Base-by-base conservation (phyloP, 176 grass and related monocot genomes). In the Guadua angustifolia region DNA sequence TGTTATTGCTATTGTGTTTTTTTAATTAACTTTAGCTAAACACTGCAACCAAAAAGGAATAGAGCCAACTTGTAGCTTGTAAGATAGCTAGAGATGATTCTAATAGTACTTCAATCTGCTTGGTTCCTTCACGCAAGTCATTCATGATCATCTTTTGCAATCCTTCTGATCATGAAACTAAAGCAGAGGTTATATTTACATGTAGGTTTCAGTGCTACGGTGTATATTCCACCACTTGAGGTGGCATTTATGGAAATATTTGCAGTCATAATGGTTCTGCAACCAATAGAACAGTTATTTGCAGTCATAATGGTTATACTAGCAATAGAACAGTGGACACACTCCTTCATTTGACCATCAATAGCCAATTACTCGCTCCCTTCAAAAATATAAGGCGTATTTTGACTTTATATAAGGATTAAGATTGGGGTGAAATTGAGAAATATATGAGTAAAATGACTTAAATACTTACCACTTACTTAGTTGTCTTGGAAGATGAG, bases 161-260 rank as follows among this genome's bases (percentile, higher is more conserved):
- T 22, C 24, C 2, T 78, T 42, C 2, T 16, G 26, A 17, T 36
- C 6, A 14, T 76, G 44, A 18, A 53, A 21, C 44, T 86, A 64
- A 90, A 56, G n/a, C 52, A 74, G 17, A 61, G 21, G n/a, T 53
- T 59, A 24, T 33, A 38, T 90, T 67, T 73, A 25, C 68, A 43
- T 86, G 88, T 72, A 88, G 87, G 40, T 43, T 49, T 60, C 32
- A 17, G 5, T 68, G 40, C 5, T 50, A 58, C 0, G 14, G 66
- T 82, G 5, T 79, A 9, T 47, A 82, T 49, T 10, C n/a, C 46
- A 10, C 10, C 18, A 7, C 9, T 33, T 2, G 16, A 80, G 61
- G 24, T 58, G 53, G 9, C 22, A 60, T 76, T 12, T 74, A 32
- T 74, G 74, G 33, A 55, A 62, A 10, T 80, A 38, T 73, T 73